phyloP scores from a whole-genome alignment of 1,284 basidiomycete species.

The Leccinum griseonigrum region DNA sequence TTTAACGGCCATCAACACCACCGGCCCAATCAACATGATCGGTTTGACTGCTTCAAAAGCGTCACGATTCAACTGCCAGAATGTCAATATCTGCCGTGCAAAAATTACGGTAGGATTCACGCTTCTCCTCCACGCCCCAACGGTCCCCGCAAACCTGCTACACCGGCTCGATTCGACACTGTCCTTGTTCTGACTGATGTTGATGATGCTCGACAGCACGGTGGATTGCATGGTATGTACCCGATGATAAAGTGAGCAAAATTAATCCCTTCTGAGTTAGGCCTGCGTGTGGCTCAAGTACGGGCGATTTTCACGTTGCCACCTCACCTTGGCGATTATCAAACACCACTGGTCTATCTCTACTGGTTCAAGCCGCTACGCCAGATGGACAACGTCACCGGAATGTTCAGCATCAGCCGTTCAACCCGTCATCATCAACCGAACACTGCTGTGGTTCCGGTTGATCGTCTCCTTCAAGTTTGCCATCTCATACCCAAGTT shows the following conservation, averaged over 20 bases:
- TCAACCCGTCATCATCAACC: neutral
- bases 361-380: conserved; percentile 12
- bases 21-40: neutral
- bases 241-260: neutral
- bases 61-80: neutral
- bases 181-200: neutral
- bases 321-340: neutral
- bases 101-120: neutral
- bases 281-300: conserved; percentile 6
- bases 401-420: conserved; percentile 5
- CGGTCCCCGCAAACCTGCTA: neutral
- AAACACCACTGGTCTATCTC: conserved; percentile 1
- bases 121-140: neutral
- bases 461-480: conserved; percentile 1
- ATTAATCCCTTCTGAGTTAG: neutral
- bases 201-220: neutral
- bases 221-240: conserved; percentile 6
- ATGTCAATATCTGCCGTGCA: neutral
- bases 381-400: neutral
- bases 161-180: neutral
- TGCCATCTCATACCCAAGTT: conserved; percentile 15
- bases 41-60: conserved; percentile 1
- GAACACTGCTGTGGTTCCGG: neutral
- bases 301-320: conserved; percentile 13
- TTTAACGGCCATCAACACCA: neutral